phyloP scores from a whole-genome alignment of 2,329 filamentous ascomycete genomes.

The Chaetomium globosum region DNA sequence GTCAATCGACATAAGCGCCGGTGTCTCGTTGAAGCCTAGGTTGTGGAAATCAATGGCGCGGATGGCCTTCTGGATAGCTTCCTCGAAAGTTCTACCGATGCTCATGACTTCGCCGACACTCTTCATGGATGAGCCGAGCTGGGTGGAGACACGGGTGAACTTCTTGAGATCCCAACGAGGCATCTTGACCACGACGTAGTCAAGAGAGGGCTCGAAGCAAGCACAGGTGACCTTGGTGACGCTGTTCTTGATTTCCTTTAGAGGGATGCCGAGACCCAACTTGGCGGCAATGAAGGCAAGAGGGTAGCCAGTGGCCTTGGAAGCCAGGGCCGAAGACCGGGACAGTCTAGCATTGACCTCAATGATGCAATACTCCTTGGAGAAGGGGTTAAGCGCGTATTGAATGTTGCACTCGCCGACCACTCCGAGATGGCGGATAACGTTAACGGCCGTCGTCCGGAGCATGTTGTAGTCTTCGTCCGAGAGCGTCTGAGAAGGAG shows the following conservation, averaged over 20 bases:
- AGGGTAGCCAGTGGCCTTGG: conserved; percentile 96
- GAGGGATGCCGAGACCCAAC: conserved; percentile 87
- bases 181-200: conserved; percentile 99
- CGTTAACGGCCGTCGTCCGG: conserved; percentile 92
- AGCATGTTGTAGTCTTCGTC: conserved; percentile 99
- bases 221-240: conserved; percentile 95
- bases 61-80: conserved; percentile 98
- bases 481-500: conserved; percentile 92
- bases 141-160: conserved; percentile 93
- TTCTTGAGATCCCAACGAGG: conserved; percentile 99
- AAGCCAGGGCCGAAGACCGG: conserved; percentile 92
- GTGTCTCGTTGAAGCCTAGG: conserved; percentile 88
- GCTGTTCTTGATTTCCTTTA: conserved; percentile 95
- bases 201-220: conserved; percentile 96
- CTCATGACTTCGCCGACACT: conserved; percentile 99
- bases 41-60: conserved; percentile 94
- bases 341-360: conserved; percentile 99
- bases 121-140: conserved; percentile 98
- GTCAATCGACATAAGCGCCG: conserved; percentile 92
- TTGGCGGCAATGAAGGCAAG: conserved; percentile 97
- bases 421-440: conserved; percentile 94
- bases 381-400: conserved; percentile 94
- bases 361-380: conserved; percentile 96
- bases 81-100: conserved; percentile 94
- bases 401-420: conserved; percentile 99